Conservation (phyloP, 495 filamentous ascomycete genomes). For the Cercophora sp. region DNA sequence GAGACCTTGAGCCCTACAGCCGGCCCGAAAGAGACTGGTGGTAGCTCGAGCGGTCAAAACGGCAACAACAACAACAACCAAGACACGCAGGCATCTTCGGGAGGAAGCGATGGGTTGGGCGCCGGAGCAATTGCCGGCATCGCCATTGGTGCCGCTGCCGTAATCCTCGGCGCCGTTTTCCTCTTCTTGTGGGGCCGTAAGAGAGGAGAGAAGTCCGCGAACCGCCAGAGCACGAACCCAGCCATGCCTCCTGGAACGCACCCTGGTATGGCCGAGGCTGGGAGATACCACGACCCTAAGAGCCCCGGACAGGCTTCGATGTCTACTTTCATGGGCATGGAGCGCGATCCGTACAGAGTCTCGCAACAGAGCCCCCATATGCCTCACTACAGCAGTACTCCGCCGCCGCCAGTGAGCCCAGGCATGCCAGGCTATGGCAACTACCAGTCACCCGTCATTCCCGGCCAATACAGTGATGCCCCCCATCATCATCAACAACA, state of each 20-base stretch:
- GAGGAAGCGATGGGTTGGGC: constrained; percentile 15
- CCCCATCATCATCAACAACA: no score
- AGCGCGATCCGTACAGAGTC: constrained; percentile 13
- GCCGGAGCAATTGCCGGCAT: constrained; percentile 47
- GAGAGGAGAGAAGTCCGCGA: constrained; percentile 31
- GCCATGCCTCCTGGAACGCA: constrained; percentile 2
- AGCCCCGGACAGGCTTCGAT: constrained; percentile 25
- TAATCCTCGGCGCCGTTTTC: constrained; percentile 33
- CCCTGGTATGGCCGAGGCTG: constrained; percentile 21
- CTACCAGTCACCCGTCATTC: no score
- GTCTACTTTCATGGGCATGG: constrained; percentile 12
- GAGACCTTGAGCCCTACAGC: constrained; percentile 16
- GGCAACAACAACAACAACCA: not conserved
- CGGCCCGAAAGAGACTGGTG: not conserved
- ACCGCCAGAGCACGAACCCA: constrained; percentile 14
- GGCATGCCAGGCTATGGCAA: constrained; percentile 1
- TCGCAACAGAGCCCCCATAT: constrained; percentile 10
- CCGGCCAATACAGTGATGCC: no score
- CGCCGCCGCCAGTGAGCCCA: constrained; percentile 13
- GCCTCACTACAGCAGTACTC: constrained; percentile 5
- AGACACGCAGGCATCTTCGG: not conserved
- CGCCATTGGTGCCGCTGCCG: constrained; percentile 39
- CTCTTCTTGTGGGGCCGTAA: constrained; percentile 42
- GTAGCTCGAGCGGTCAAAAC: not conserved
- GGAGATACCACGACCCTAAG: constrained; percentile 22